Evolutionary conservation across 2,329 filamentous ascomycete genomes (phyloP).

Genomic region (Stachybotrys echinatus): DNA sequence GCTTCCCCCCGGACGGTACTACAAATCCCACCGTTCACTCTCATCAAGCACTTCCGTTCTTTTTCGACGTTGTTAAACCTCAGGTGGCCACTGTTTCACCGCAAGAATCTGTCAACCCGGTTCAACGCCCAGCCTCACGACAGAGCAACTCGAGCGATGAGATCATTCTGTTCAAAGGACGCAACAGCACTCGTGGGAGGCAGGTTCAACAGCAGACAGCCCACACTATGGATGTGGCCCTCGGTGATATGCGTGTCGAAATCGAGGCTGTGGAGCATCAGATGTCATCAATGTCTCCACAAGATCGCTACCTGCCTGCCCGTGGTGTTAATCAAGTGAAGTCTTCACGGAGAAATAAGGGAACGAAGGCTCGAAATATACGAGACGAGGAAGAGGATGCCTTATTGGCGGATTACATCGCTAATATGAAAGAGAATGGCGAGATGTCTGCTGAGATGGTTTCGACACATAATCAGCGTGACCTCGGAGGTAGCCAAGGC

Average conservation of each 20-base stretch:
- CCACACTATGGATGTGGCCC: conserved; percentile 9
- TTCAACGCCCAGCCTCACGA: conserved; percentile 12
- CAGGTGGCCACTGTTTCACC: neutral
- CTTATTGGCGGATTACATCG: conserved; percentile 64
- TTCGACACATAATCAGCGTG: conserved; percentile 33
- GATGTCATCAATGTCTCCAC: conserved; percentile 1
- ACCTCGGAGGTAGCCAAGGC: conserved; percentile 20
- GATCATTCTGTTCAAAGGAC: conserved; percentile 61
- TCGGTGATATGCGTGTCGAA: conserved; percentile 25
- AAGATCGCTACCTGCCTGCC: too few species aligned
- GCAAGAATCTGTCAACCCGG: conserved; percentile 2
- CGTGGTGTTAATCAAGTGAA: too few species aligned
- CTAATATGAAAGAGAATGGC: conserved; percentile 52
- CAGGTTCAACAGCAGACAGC: conserved; percentile 12
- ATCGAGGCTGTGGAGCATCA: conserved; percentile 21
- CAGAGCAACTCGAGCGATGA: conserved; percentile 54
- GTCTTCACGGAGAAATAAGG: too few species aligned
- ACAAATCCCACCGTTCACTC: too few species aligned
- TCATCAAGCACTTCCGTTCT: conserved; percentile 24
- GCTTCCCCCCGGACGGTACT: too few species aligned
- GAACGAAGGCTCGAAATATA: conserved; percentile 15
- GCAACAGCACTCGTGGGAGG: conserved; percentile 23
- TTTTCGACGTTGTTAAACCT: conserved; percentile 26
- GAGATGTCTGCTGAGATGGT: conserved; percentile 20
- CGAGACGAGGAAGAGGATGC: conserved; percentile 42